A percentile compares a stretch with the other conserved stretches of the same genome.
These are phyloP conservation scores for Paraphaeosphaeria minitans DNA, from an alignment of 2,329 filamentous ascomycete species.

Conservation along the genomic window DNA sequence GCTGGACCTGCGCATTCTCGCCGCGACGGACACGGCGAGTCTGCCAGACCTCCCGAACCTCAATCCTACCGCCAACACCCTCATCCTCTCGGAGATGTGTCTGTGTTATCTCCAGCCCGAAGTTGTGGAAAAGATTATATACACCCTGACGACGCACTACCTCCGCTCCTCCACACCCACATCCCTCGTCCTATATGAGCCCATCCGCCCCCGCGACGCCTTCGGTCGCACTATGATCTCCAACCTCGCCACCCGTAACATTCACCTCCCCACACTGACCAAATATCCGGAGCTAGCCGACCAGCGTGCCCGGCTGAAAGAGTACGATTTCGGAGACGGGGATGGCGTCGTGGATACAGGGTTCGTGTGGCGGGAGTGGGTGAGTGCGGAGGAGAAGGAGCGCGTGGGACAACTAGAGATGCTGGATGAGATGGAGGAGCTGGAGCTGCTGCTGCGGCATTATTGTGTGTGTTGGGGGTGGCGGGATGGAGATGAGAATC, in stretches of 20 bases:
- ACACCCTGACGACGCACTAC: constrained; percentile 42
- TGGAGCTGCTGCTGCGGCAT: constrained; percentile 82
- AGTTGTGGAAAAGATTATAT: constrained; percentile 67
- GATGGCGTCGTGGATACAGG: constrained; percentile 65
- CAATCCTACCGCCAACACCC: constrained; percentile 69
- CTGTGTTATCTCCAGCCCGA: constrained; percentile 80
- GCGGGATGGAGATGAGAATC: constrained; percentile 56
- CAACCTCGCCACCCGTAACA: constrained; percentile 81
- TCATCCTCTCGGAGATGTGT: constrained; percentile 94
- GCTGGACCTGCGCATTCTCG: constrained; percentile 71
- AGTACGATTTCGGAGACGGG: constrained; percentile 67
- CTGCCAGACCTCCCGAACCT: constrained; percentile 49
- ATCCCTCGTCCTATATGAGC: constrained; percentile 82
- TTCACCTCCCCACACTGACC: constrained; percentile 81
- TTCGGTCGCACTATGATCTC: constrained; percentile 93
- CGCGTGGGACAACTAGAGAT: constrained; percentile 81
- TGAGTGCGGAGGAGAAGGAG: constrained; percentile 72
- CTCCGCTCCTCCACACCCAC: constrained; percentile 55
- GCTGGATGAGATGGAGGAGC: constrained; percentile 94
- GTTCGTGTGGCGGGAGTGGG: constrained; percentile 79
- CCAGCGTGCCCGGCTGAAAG: constrained; percentile 69
- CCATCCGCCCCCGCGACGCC: constrained; percentile 78
- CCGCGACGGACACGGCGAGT: constrained; percentile 27
- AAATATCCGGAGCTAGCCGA: constrained; percentile 70
- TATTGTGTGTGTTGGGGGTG: constrained; percentile 92